Conservation (phyloP, 2,329 filamentous ascomycete genomes). For the Pyrenochaeta sp. region DNA sequence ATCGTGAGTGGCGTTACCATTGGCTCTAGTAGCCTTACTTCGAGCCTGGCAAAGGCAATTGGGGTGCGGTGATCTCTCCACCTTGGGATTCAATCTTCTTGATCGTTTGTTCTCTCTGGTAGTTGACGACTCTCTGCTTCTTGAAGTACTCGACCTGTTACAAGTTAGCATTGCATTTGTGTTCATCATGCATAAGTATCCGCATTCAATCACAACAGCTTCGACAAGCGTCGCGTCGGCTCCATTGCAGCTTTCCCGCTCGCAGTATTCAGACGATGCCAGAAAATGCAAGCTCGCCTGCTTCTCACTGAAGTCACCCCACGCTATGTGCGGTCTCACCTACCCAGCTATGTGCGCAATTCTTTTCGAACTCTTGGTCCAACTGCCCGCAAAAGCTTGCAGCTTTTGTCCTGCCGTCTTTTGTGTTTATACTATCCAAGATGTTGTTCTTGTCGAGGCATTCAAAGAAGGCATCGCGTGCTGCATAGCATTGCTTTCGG, state of each 20-base stretch:
- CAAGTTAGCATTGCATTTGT: constrained; percentile 15
- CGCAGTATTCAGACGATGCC: neutral
- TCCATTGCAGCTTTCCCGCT: neutral
- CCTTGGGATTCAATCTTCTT: constrained; percentile 55
- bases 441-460: constrained; percentile 87
- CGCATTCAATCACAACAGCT: neutral
- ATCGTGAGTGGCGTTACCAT: constrained; percentile 15
- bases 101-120: constrained; percentile 78
- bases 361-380: constrained; percentile 75
- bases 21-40: constrained; percentile 15
- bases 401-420: constrained; percentile 59
- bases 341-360: constrained; percentile 93
- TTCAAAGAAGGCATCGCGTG: constrained; percentile 84
- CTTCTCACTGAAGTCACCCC: neutral
- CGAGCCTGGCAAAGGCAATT: constrained; percentile 39
- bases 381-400: constrained; percentile 68
- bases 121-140: constrained; percentile 91
- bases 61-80: constrained; percentile 46
- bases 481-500: constrained; percentile 86
- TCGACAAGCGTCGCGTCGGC: neutral
- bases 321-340: constrained; percentile 46
- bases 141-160: constrained; percentile 94
- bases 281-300: neutral
- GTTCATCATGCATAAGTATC: neutral
- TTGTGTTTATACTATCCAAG: constrained; percentile 72